These are phyloP conservation scores for Leptodontidium sp. DNA, from an alignment of 2,329 filamentous ascomycete species.

Conservation along the genomic window DNA sequence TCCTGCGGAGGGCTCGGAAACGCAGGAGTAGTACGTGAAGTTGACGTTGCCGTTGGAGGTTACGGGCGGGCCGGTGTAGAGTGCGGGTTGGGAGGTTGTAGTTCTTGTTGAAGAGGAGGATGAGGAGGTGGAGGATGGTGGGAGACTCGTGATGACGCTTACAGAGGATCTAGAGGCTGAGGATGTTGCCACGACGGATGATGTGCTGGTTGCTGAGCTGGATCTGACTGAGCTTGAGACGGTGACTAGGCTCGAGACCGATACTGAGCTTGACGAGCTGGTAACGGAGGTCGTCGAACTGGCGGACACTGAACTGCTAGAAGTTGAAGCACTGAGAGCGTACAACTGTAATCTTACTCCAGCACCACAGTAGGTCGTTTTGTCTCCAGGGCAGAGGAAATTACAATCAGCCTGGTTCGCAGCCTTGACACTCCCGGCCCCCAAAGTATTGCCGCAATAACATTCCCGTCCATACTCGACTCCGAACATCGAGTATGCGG, in stretches of 20 bases:
- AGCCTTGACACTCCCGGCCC: conserved; percentile 36
- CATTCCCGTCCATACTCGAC: conserved; percentile 52
- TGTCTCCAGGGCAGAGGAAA: conserved; percentile 40
- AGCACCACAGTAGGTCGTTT: conserved; percentile 46
- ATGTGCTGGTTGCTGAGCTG: neutral
- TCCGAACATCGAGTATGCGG: conserved; percentile 47
- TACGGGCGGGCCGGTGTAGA: conserved; percentile 38
- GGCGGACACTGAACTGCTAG: conserved; percentile 5
- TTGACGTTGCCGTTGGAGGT: conserved; percentile 42
- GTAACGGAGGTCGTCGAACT: conserved; percentile 6
- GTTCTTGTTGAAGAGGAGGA: conserved; percentile 27
- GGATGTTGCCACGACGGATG: neutral
- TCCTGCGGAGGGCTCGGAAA: conserved; percentile 39
- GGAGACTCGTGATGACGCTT: neutral
- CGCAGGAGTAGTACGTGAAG: conserved; percentile 45
- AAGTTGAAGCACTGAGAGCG: conserved; percentile 9
- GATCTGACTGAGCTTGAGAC: neutral
- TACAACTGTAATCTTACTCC: conserved; percentile 35
- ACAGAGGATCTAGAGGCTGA: conserved; percentile 16
- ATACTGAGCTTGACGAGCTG: neutral
- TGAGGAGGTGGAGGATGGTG: conserved; percentile 10
- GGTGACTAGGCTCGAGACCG: neutral
- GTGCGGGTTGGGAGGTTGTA: conserved; percentile 16
- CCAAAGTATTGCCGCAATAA: conserved; percentile 45
- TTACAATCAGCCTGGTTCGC: conserved; percentile 39